These are phyloP conservation scores for Cryoendolithus antarcticus DNA, from an alignment of 2,329 filamentous ascomycete genomes.

Conservation along the genomic window DNA sequence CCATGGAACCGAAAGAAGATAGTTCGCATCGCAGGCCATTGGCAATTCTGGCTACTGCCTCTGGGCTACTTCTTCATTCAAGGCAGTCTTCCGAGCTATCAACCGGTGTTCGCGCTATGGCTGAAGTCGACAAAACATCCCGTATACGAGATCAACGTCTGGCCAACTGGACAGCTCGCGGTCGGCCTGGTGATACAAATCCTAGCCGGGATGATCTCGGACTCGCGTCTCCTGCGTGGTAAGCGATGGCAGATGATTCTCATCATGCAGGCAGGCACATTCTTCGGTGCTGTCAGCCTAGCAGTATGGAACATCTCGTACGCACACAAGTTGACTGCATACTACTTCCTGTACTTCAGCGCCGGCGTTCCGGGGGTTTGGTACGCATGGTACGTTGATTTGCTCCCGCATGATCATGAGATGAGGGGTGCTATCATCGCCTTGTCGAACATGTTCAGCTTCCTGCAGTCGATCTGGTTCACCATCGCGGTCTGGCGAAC, in stretches of 20 bases:
- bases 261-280: background rate
- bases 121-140: slow-evolving; percentile 33
- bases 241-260: slow-evolving; percentile 1
- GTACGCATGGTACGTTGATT: no score
- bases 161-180: slow-evolving; percentile 27
- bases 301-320: slow-evolving; percentile 2
- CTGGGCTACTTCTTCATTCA: slow-evolving; percentile 3
- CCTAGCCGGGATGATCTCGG: background rate
- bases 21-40: slow-evolving; percentile 1
- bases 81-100: slow-evolving; percentile 11
- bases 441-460: no score
- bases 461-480: no score
- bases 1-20: slow-evolving; percentile 1
- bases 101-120: slow-evolving; percentile 44
- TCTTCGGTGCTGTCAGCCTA: slow-evolving; percentile 3
- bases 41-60: background rate
- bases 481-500: no score
- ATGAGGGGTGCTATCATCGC: no score
- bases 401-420: no score
- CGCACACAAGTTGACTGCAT: slow-evolving; percentile 1
- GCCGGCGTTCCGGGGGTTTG: no score
- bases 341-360: background rate
- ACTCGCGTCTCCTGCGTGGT: background rate
- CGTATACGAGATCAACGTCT: slow-evolving; percentile 44
- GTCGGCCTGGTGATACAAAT: slow-evolving; percentile 1